These are phyloP conservation scores for Hypoxylon sp. DNA, from an alignment of 2,329 filamentous ascomycete species.

Conservation along the genomic window DNA sequence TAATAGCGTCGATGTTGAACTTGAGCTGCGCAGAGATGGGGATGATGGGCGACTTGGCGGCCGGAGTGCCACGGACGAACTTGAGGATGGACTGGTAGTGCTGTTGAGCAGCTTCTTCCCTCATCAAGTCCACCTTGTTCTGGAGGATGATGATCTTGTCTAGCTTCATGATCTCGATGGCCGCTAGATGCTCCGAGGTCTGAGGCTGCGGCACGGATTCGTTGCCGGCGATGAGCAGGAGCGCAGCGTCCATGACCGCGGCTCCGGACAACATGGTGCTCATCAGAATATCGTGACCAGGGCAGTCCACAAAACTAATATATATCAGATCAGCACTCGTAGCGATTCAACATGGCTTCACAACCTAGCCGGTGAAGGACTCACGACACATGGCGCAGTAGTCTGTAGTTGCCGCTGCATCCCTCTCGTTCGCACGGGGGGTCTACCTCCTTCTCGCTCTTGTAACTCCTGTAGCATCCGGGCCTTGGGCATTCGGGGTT, in stretches of 20 bases:
- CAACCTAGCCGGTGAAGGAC: conserved; percentile 47
- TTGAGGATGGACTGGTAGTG: conserved; percentile 98
- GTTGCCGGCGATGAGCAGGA: conserved; percentile 96
- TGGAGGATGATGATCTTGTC: conserved; percentile 99
- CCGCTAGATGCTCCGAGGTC: conserved; percentile 97
- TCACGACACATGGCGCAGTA: conserved; percentile 92
- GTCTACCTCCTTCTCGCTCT: conserved; percentile 98
- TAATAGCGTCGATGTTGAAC: conserved; percentile 99
- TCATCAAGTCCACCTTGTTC: conserved; percentile 99
- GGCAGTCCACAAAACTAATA: conserved; percentile 92
- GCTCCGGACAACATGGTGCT: conserved; percentile 99
- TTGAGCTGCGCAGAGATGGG: conserved; percentile 98
- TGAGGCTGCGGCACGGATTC: conserved; percentile 98
- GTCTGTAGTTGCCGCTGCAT: conserved; percentile 84
- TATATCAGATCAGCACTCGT: conserved; percentile 17
- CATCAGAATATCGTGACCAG: conserved; percentile 99
- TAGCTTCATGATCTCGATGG: conserved; percentile 99
- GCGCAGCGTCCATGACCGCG: conserved; percentile 98
- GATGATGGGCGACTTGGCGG: conserved; percentile 92
- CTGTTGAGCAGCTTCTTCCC: conserved; percentile 89
- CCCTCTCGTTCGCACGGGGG: conserved; percentile 94
- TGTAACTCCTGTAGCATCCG: conserved; percentile 95
- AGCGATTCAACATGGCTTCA: not conserved
- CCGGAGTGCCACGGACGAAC: conserved; percentile 97
- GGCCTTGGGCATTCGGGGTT: conserved; percentile 89